phyloP scores from a whole-genome alignment of 148 eudicot species.

The Rhododendron ovatum region DNA sequence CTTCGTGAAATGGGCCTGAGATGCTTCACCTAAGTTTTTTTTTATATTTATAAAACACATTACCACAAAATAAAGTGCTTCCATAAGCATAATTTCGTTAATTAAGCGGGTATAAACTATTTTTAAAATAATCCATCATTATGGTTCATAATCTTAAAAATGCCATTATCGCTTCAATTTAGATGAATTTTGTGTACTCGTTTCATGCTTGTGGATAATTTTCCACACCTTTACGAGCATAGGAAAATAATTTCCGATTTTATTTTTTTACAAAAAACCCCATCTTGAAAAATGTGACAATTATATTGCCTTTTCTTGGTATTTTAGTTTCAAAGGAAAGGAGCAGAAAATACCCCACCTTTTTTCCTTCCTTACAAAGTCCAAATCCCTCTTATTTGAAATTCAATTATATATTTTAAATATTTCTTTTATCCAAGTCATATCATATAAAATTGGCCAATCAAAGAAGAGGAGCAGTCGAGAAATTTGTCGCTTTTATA shows the following conservation, averaged over 20 bases:
- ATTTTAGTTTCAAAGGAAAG: neutral
- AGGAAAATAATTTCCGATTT: neutral
- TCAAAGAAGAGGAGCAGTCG: neutral
- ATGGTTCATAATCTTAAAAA: neutral
- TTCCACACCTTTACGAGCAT: neutral
- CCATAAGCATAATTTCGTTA: neutral
- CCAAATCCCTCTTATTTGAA: neutral
- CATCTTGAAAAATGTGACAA: neutral
- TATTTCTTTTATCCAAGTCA: neutral
- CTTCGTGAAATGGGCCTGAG: no score
- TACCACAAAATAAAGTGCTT: neutral
- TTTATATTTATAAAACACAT: neutral
- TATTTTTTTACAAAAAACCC: neutral
- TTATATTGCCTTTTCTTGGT: neutral
- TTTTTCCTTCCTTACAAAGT: neutral
- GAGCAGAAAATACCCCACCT: neutral
- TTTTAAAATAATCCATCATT: neutral
- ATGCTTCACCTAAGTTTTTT: neutral
- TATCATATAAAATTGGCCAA: neutral
- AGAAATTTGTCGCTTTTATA: neutral
- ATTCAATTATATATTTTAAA: no score
- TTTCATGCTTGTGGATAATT: neutral
- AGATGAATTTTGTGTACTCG: neutral
- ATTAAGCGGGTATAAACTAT: neutral
- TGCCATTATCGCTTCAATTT: neutral